A percentile compares a stretch with the other conserved stretches of the same genome.
These are phyloP conservation scores for Penicillium expansum DNA, from an alignment of 2,329 filamentous ascomycete genomes.

Conservation along the genomic window DNA sequence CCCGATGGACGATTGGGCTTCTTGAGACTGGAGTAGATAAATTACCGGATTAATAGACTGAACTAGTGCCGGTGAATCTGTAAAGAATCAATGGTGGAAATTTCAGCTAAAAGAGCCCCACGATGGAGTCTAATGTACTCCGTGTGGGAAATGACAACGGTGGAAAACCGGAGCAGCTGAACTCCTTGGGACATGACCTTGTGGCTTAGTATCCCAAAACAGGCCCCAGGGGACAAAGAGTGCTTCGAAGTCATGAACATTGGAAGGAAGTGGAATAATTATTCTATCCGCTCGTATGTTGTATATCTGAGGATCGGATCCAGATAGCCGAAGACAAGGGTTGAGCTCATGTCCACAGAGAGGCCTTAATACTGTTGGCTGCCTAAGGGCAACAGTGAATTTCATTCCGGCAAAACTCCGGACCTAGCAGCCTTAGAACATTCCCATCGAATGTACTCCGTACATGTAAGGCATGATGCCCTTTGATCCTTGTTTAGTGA, in stretches of 20 bases:
- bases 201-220: not conserved
- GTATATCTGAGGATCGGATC: not conserved
- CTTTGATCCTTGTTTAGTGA: not conserved
- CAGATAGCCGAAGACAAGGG: not conserved
- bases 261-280: not conserved
- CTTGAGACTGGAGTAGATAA: not conserved
- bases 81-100: not conserved
- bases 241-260: not conserved
- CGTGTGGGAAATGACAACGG: too few species aligned
- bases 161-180: not conserved
- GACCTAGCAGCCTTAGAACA: not conserved
- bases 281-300: not conserved
- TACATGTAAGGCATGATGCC: not conserved
- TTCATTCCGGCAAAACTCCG: too few species aligned
- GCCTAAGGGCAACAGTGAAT: not conserved
- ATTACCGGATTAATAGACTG: not conserved
- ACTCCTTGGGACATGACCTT: not conserved
- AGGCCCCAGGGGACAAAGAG: not conserved
- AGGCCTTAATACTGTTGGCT: not conserved
- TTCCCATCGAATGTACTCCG: not conserved
- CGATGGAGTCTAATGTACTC: not conserved
- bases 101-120: not conserved
- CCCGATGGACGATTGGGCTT: not conserved
- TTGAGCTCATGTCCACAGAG: not conserved
- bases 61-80: too few species aligned